Base-by-base conservation (phyloP, 2,329 filamentous ascomycete genomes). In the Rhexocercosporidium sp. region DNA sequence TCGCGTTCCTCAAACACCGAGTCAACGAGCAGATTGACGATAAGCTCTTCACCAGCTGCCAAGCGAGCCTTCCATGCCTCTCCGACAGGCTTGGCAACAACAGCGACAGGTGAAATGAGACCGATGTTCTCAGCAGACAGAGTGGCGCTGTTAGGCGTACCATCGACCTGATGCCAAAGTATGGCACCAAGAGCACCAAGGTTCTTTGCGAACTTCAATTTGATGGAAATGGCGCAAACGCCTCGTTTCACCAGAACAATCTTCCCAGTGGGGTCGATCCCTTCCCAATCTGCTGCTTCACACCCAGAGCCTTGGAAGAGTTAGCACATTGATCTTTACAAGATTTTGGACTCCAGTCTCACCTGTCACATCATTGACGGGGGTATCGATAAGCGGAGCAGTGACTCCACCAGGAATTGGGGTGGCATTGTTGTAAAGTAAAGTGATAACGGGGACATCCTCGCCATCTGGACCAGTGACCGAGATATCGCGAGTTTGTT, bases 101-200 rank as follows among this genome's bases (percentile, higher is more conserved):
- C 31, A 37, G 22, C 57, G 3, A 62, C 59, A 34, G 59, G 44
- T 8, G 29, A 8, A 14, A 62, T 53, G 20, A 62, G 47, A 25
- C 44, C 59, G 27, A 53, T 49, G 31, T 62, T 62, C n/a, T 34
- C 65, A 18, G 59, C 67, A 39, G 51, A 44, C 25, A 67, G 67
- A 53, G 64, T 64, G 25, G 51, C 65, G 20, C 51, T 53, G 27
- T 31, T 60, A n/a, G 62, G 54, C n/a, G 29, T 44, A 22, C 67
- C 61, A 29, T 53, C 34, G 12, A 20, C 22, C 11, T 69, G 47
- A 25, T 69, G 62, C n/a, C 59, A 69, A 16, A 69, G 41, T 25
- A 90, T 83, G 54, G 90, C 82, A 3, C 80, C 88, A 7, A 79
- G 75, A 3, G 88, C 88, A 22, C 86, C 85, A 16, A 86, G 85